Evolutionary conservation across 176 grass and related monocot species (phyloP).

Genomic region (Rhynchospora pubera): DNA sequence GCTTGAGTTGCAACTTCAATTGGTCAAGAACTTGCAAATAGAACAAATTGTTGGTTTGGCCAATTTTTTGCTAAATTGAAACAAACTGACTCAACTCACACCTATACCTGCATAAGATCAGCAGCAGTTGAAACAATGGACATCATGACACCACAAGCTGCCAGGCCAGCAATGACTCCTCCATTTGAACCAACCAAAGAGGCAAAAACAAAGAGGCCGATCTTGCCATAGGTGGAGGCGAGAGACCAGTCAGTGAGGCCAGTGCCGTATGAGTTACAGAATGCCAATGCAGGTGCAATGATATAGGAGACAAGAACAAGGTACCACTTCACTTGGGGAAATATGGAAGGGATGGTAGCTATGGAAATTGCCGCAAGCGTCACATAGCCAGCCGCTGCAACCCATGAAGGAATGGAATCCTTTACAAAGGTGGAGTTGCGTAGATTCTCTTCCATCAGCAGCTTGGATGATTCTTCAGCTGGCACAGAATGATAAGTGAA

Average conservation of each 20-base stretch:
- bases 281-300: constrained; percentile 66
- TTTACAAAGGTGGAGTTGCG: constrained; percentile 48
- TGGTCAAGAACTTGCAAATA: background rate
- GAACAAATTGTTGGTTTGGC: background rate
- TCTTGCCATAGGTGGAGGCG: constrained; percentile 71
- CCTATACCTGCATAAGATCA: constrained; percentile 66
- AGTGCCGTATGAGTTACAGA: constrained; percentile 81
- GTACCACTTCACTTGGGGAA: constrained; percentile 87
- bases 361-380: constrained; percentile 62
- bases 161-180: constrained; percentile 69
- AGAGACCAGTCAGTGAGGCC: constrained; percentile 84
- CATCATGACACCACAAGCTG: constrained; percentile 85
- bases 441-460: constrained; percentile 44
- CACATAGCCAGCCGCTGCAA: constrained; percentile 58
- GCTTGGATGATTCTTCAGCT: constrained; percentile 43
- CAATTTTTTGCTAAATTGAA: background rate
- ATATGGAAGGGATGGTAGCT: constrained; percentile 57
- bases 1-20: background rate
- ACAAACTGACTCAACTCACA: background rate
- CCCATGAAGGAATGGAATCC: constrained; percentile 68
- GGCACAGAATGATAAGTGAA: constrained; percentile 13
- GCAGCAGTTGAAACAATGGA: constrained; percentile 74
- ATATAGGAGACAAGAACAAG: constrained; percentile 54
- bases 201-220: constrained; percentile 75
- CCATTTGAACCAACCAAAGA: constrained; percentile 55